Evolutionary conservation across 2,329 filamentous ascomycete species (phyloP), one percentile per base, ranked within the genome.

Genomic region (Diaporthe amygdali): DNA sequence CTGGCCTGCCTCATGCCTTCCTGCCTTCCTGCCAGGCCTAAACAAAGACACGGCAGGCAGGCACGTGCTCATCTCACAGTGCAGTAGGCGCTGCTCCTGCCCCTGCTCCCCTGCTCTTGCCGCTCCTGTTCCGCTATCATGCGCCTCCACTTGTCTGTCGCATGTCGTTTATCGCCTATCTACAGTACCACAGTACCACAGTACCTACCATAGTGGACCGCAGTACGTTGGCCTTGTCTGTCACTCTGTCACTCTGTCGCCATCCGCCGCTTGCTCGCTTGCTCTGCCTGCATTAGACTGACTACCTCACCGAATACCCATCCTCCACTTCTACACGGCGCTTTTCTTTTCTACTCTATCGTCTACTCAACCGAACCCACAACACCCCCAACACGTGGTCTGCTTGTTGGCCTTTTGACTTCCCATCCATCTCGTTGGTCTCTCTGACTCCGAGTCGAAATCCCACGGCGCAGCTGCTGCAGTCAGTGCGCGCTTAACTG

Each of bases 231-330:
- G n/a, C n/a, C n/a, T n/a, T n/a, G n/a, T n/a, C 49, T 52, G 51
- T 30, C 22, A 55, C 59, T 22, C 55, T 59, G 55, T 27, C 55
- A 41, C 37, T 64, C 59, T 64, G 59, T 64, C 59, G 59, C 41
- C 59, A 64, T 64, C 59, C 59, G 47, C 44, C 59, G 12, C 44
- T 30, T 64, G 59, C 44, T 64, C 44, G 59, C 41, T 47, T 47
- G 59, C 59, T 25, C 10, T 30, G 59, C 59, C n/a, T 64, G 59
- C 59, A 64, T 64, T 64, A 37, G 59, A 64, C 59, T 39, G 37
- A 39, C 37, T 49, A 49, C n/a, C n/a, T n/a, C n/a, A n/a, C 44
- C 59, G 20, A 8, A 49, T 37, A 34, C n/a, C 59, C 59, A 64
- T 64, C 44, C 44, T 49, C 44, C 59, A n/a, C 49, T 30, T 37